A percentile compares a stretch with the other conserved stretches of the same genome.
phyloP scores from a whole-genome alignment of 2,329 filamentous ascomycete species.

The Sporothrix dimorphospora region DNA sequence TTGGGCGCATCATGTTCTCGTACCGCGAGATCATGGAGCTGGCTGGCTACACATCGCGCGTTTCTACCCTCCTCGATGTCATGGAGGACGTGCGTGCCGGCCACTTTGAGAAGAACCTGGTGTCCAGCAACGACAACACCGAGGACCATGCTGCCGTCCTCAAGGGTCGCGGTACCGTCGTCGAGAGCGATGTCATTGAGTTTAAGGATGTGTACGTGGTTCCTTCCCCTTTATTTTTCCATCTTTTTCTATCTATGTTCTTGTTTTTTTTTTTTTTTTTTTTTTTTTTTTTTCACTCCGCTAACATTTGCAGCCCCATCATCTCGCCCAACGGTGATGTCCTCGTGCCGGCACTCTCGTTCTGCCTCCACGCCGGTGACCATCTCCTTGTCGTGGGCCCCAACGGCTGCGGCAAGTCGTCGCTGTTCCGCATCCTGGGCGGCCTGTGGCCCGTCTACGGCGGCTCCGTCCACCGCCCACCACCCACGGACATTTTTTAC shows the following conservation, averaged over 20 bases:
- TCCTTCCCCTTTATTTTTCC: not conserved
- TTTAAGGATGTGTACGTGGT: constrained; percentile 74
- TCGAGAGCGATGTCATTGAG: constrained; percentile 81
- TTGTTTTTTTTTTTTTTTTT: not conserved
- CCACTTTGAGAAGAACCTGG: constrained; percentile 93
- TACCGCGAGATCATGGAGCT: constrained; percentile 97
- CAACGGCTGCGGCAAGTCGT: constrained; percentile 96
- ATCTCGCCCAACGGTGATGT: constrained; percentile 97
- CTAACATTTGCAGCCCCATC: constrained; percentile 63
- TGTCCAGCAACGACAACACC: constrained; percentile 80
- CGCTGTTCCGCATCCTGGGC: constrained; percentile 92
- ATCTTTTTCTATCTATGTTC: not conserved
- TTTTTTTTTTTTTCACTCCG: not conserved
- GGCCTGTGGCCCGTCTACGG: constrained; percentile 98
- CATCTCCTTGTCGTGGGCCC: constrained; percentile 94
- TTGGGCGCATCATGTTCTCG: constrained; percentile 94
- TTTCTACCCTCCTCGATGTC: constrained; percentile 85
- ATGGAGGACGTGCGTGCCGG: constrained; percentile 92
- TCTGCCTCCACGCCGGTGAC: constrained; percentile 81
- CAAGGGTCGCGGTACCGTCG: constrained; percentile 76
- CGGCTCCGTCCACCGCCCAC: constrained; percentile 87
- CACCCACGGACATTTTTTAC: constrained; percentile 94
- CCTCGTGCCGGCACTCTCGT: constrained; percentile 81
- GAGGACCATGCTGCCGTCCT: constrained; percentile 83
- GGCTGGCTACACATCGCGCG: constrained; percentile 91